A percentile compares a stretch with the other conserved stretches of the same genome.
Evolutionary conservation across 495 filamentous ascomycete species (phyloP).

Genomic region (Podospora appendiculata): DNA sequence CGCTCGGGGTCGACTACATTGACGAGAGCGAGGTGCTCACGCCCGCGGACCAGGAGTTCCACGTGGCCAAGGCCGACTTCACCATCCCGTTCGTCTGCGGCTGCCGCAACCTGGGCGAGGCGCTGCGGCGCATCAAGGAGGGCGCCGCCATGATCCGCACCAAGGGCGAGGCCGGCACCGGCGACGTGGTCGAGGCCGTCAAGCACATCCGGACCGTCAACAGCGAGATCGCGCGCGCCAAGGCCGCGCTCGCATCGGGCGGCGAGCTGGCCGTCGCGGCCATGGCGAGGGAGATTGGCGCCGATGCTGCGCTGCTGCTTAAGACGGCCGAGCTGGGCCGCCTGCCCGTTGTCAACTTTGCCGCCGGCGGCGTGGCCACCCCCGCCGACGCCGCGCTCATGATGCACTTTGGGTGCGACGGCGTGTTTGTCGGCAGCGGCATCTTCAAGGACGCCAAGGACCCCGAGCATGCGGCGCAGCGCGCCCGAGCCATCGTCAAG

Average conservation of each 20-base stretch:
- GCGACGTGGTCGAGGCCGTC: slow-evolving; percentile 94
- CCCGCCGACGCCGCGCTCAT: slow-evolving; percentile 95
- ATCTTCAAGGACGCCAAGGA: slow-evolving; percentile 73
- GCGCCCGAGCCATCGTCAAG: slow-evolving; percentile 90
- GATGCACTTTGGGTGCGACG: slow-evolving; percentile 99
- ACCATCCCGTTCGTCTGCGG: slow-evolving; percentile 92
- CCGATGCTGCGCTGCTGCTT: slow-evolving; percentile 68
- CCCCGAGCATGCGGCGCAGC: slow-evolving; percentile 73
- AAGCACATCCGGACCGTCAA: slow-evolving; percentile 92
- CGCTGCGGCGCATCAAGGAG: slow-evolving; percentile 83
- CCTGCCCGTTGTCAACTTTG: slow-evolving; percentile 96
- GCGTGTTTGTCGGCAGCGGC: slow-evolving; percentile 92
- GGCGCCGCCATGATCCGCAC: slow-evolving; percentile 98
- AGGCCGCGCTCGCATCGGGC: slow-evolving; percentile 49
- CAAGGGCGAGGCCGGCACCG: slow-evolving; percentile 97
- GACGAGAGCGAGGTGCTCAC: slow-evolving; percentile 97
- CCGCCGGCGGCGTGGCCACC: slow-evolving; percentile 92
- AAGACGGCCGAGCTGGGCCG: slow-evolving; percentile 80
- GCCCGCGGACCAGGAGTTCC: slow-evolving; percentile 81
- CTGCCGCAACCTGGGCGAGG: slow-evolving; percentile 92
- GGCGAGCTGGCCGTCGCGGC: slow-evolving; percentile 61
- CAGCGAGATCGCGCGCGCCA: slow-evolving; percentile 69
- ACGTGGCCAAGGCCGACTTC: slow-evolving; percentile 84
- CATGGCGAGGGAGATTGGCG: slow-evolving; percentile 74
- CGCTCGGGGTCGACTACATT: slow-evolving; percentile 93